Conservation (phyloP, 73 alveolate species). For the Breviolum minutum region DNA sequence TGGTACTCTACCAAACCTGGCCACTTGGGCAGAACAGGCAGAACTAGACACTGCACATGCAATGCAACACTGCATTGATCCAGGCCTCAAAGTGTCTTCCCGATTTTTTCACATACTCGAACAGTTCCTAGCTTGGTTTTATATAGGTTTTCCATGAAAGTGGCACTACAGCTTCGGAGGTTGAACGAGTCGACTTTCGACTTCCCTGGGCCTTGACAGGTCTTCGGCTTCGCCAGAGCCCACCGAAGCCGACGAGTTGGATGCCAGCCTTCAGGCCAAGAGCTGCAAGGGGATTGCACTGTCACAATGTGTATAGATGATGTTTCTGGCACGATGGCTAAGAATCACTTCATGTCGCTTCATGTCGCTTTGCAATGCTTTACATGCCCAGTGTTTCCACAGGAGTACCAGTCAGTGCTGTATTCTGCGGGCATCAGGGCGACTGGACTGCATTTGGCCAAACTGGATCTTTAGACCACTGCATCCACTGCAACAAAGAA, state of each 20-base stretch:
- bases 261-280: slow-evolving; percentile 26
- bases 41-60: background rate
- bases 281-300: no score
- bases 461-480: background rate
- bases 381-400: background rate
- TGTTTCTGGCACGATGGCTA: no score
- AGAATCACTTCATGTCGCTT: no score
- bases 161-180: background rate
- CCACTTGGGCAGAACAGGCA: background rate
- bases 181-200: background rate
- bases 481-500: background rate
- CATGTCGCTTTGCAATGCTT: background rate
- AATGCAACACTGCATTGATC: no score
- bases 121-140: background rate
- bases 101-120: background rate
- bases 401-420: slow-evolving; percentile 72
- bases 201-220: slow-evolving; percentile 2
- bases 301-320: background rate
- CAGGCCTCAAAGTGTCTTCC: no score
- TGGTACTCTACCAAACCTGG: slow-evolving; percentile 92
- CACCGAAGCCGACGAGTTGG: slow-evolving; percentile 45
- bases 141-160: background rate
- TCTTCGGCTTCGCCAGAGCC: slow-evolving; percentile 57
- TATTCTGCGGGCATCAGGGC: slow-evolving; percentile 47
- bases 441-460: background rate